Conservation (phyloP, 495 filamentous ascomycete genomes). For the Cercophora samala region DNA sequence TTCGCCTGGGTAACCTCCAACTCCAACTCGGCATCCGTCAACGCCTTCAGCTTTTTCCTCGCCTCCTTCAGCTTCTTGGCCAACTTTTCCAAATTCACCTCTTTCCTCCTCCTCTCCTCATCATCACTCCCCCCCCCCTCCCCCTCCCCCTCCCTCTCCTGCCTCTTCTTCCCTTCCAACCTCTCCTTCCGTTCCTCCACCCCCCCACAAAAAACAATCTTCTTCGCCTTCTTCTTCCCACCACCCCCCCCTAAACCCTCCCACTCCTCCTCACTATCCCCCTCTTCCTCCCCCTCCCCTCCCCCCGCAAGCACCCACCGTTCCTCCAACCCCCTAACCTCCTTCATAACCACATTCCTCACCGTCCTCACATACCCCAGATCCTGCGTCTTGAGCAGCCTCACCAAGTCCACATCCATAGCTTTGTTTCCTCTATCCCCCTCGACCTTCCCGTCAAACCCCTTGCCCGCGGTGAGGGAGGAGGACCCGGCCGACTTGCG, state of each 20-base stretch:
- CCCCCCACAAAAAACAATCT: conserved; percentile 46
- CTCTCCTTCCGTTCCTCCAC: conserved; percentile 34
- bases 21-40: conserved; percentile 69
- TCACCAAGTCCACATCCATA: conserved; percentile 66
- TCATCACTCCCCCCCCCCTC: conserved; percentile 49
- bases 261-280: conserved; percentile 23
- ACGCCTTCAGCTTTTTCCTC: conserved; percentile 64
- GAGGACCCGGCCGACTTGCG: conserved; percentile 37
- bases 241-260: too few species aligned
- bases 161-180: conserved; percentile 39
- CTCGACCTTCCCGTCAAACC: conserved; percentile 51
- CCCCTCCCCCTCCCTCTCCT: conserved; percentile 43
- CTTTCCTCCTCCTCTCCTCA: conserved; percentile 46
- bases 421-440: conserved; percentile 61
- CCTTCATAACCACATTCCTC: conserved; percentile 50
- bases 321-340: conserved; percentile 44
- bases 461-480: conserved; percentile 36
- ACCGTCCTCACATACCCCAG: conserved; percentile 74
- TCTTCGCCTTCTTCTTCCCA: conserved; percentile 34
- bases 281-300: conserved; percentile 28
- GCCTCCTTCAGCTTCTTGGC: conserved; percentile 57
- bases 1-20: conserved; percentile 61
- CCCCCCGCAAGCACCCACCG: conserved; percentile 40
- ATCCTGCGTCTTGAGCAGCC: conserved; percentile 95
- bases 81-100: conserved; percentile 43